These are phyloP conservation scores for Ophiorrhiza pumila DNA, from an alignment of 257 asterid species.

Conservation along the genomic window DNA sequence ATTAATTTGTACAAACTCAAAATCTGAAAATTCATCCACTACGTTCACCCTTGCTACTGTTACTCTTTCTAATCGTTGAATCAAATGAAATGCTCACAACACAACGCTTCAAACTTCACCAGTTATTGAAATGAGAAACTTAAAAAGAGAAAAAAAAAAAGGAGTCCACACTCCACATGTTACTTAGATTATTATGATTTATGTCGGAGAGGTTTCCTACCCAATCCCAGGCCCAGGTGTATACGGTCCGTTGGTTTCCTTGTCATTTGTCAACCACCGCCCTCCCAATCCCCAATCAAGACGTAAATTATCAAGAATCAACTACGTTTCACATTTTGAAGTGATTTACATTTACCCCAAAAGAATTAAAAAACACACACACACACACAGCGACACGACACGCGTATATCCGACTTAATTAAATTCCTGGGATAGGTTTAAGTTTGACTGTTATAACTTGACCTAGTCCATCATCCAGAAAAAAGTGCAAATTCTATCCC, in stretches of 20 bases:
- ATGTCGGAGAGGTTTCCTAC: no score
- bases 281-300: constrained; percentile 29
- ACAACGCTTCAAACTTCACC: no score
- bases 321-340: constrained; percentile 14
- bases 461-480: neutral
- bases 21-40: no score
- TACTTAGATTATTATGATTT: neutral
- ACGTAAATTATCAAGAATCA: constrained; percentile 35
- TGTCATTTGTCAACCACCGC: constrained; percentile 27
- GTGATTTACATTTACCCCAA: no score
- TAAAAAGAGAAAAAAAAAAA: neutral
- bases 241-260: constrained; percentile 13
- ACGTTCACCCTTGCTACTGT: no score
- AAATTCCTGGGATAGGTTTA: no score
- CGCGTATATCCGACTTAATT: neutral
- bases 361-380: no score
- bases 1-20: neutral
- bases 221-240: constrained; percentile 30
- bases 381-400: no score
- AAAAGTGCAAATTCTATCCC: neutral
- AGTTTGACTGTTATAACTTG: neutral
- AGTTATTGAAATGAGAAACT: no score
- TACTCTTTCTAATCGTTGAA: no score
- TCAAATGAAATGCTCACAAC: no score
- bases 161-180: neutral